phyloP scores from a whole-genome alignment of 805 yeast species.

The Saturnispora halmiae region DNA sequence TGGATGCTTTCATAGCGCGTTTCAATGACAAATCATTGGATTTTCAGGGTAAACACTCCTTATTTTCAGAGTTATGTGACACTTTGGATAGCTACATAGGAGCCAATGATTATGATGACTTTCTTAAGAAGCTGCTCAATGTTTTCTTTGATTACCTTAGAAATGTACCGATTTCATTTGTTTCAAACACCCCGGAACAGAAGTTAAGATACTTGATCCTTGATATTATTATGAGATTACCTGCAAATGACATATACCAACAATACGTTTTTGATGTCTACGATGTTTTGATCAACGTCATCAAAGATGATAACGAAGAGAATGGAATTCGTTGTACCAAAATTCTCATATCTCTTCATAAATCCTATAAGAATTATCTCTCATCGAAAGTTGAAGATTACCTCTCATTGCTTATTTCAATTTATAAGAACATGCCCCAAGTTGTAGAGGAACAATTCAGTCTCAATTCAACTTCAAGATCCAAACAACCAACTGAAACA shows the following conservation, averaged over 20 bases:
- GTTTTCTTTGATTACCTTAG: slow-evolving; percentile 54
- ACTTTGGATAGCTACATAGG: slow-evolving; percentile 77
- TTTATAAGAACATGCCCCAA: slow-evolving; percentile 71
- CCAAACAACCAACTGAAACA: not conserved
- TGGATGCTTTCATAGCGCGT: slow-evolving; percentile 59
- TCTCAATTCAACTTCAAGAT: slow-evolving; percentile 6
- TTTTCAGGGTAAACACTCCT: slow-evolving; percentile 52
- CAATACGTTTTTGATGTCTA: slow-evolving; percentile 56
- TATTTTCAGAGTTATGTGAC: slow-evolving; percentile 76
- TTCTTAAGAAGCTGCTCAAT: slow-evolving; percentile 62
- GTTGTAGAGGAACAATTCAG: slow-evolving; percentile 67
- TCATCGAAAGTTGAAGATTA: slow-evolving; percentile 70
- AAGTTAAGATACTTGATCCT: slow-evolving; percentile 67
- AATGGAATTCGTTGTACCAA: slow-evolving; percentile 90
- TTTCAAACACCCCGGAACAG: slow-evolving; percentile 58
- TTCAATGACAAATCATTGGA: slow-evolving; percentile 49
- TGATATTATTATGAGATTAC: slow-evolving; percentile 73
- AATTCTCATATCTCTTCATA: slow-evolving; percentile 74
- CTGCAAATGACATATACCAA: slow-evolving; percentile 72
- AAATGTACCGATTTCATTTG: slow-evolving; percentile 64
- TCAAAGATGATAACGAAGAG: slow-evolving; percentile 83
- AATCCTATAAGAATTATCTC: slow-evolving; percentile 64
- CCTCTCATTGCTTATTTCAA: slow-evolving; percentile 60
- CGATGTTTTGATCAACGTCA: slow-evolving; percentile 46
- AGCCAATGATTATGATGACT: slow-evolving; percentile 71